phyloP scores from a whole-genome alignment of 2,329 filamentous ascomycete species.

The Ascochyta rabiei region DNA sequence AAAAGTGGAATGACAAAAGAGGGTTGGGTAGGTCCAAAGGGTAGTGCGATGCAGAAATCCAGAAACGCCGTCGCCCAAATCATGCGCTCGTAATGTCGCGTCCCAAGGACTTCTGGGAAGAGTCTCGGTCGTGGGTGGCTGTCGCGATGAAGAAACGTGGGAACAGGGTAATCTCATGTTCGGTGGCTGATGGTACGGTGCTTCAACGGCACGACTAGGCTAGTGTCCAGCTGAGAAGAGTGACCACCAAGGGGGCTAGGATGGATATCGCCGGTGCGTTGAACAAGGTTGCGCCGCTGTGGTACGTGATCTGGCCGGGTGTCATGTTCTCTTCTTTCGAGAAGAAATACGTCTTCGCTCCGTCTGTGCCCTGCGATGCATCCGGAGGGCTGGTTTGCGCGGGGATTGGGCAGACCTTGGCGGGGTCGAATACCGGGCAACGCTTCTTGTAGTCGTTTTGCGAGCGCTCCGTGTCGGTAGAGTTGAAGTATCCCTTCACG shows the following conservation, averaged over 20 bases:
- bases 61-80: slow-evolving; percentile 23
- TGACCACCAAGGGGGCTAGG: slow-evolving; percentile 32
- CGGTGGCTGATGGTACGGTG: slow-evolving; percentile 15
- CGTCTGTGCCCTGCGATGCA: slow-evolving; percentile 28
- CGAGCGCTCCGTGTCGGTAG: slow-evolving; percentile 52
- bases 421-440: slow-evolving; percentile 36
- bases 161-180: slow-evolving; percentile 9
- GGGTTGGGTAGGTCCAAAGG: slow-evolving; percentile 9
- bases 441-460: slow-evolving; percentile 40
- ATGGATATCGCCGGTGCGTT: slow-evolving; percentile 25
- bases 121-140: slow-evolving; percentile 10
- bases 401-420: slow-evolving; percentile 44
- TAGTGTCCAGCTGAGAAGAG: slow-evolving; percentile 36
- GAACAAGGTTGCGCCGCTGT: slow-evolving; percentile 26
- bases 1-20: slow-evolving; percentile 3
- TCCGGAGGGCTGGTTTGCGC: slow-evolving; percentile 41
- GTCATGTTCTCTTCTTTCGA: slow-evolving; percentile 31
- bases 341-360: slow-evolving; percentile 48
- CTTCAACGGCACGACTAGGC: slow-evolving; percentile 22
- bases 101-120: neutral
- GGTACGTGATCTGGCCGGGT: slow-evolving; percentile 38
- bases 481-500: slow-evolving; percentile 82
- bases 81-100: slow-evolving; percentile 21
- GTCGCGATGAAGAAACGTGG: slow-evolving; percentile 14
- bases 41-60: slow-evolving; percentile 12